Conservation (phyloP, 2,329 filamentous ascomycete genomes). For the Botrytis fragariae region DNA sequence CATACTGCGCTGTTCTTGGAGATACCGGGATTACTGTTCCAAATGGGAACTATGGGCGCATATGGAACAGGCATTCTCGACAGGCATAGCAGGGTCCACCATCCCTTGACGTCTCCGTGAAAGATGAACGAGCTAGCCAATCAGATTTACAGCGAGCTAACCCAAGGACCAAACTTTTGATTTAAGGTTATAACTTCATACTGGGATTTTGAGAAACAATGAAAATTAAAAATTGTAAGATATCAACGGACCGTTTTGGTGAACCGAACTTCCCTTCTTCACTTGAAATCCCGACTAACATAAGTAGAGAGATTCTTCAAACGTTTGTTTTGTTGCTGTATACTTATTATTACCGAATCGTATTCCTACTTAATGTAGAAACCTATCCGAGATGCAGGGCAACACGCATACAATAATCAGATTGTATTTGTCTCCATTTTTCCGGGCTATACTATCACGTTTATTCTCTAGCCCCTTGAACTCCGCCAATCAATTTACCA, state of each 20-base stretch:
- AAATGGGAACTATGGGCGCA: constrained; percentile 1
- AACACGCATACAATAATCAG: constrained; percentile 6
- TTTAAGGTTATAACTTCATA: neutral
- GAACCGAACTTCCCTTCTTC: neutral
- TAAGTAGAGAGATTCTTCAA: neutral
- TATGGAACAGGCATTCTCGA: constrained; percentile 5
- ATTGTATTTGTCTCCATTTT: neutral
- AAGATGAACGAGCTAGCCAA: constrained; percentile 6
- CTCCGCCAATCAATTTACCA: neutral
- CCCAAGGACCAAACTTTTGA: neutral
- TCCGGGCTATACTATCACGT: constrained; percentile 3
- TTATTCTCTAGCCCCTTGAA: neutral
- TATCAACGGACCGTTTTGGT: neutral
- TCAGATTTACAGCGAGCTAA: neutral
- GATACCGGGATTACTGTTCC: constrained; percentile 2
- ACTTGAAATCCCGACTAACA: neutral
- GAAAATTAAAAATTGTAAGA: neutral
- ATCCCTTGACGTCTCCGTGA: neutral
- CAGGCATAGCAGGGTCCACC: constrained; percentile 2
- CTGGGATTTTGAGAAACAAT: too few relatives aligned
- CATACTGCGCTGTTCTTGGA: neutral
- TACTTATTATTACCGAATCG: neutral
- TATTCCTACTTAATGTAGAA: neutral
- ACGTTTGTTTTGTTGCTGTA: neutral
- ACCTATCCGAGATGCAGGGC: constrained; percentile 4